Percentiles rank a stretch among this genome's conserved stretches.
Conservation (phyloP, 805 yeast genomes). For the Metschnikowia vanudenii region DNA sequence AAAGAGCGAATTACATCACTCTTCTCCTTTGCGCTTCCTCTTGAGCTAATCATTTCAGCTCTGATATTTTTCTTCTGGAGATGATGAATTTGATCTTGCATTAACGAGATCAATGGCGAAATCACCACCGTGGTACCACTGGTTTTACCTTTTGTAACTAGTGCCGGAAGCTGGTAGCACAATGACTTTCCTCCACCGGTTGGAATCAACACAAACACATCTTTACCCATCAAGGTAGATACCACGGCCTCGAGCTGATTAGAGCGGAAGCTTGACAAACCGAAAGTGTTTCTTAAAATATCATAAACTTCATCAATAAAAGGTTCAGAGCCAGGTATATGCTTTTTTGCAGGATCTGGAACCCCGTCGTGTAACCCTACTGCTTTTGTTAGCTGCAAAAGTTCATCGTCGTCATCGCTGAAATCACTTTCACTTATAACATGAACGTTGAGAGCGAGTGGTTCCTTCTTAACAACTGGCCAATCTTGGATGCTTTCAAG, state of each 20-base stretch:
- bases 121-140: constrained; percentile 86
- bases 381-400: constrained; percentile 16
- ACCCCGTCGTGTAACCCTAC: constrained; percentile 3
- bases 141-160: constrained; percentile 71
- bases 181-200: constrained; percentile 98
- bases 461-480: constrained; percentile 13
- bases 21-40: constrained; percentile 61
- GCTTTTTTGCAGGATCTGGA: constrained; percentile 1
- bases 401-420: constrained; percentile 36
- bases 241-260: constrained; percentile 87
- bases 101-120: constrained; percentile 90
- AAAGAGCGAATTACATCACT: constrained; percentile 61
- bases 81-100: constrained; percentile 96
- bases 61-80: constrained; percentile 61
- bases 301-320: constrained; percentile 72
- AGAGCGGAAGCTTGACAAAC: constrained; percentile 64
- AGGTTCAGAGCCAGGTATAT: constrained; percentile 26
- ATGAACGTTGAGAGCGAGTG: constrained; percentile 1
- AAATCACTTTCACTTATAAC: constrained; percentile 22
- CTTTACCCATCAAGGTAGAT: constrained; percentile 72
- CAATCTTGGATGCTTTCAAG: constrained; percentile 14
- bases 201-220: constrained; percentile 95
- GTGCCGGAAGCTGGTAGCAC: constrained; percentile 93
- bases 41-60: constrained; percentile 89
- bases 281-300: constrained; percentile 58